These are phyloP conservation scores for Aspergillus phoenicis DNA, from an alignment of 2,329 filamentous ascomycete species.

Conservation along the genomic window DNA sequence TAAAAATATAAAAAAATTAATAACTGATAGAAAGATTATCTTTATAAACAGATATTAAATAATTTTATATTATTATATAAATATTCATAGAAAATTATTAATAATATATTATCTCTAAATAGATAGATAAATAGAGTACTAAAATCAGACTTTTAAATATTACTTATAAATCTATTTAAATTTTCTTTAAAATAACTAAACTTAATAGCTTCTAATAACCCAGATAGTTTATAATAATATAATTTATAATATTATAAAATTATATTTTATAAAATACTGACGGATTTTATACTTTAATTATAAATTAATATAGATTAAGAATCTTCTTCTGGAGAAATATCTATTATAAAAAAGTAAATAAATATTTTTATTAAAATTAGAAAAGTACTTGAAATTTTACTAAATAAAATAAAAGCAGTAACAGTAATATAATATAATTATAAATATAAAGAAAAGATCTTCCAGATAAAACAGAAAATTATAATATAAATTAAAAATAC, in stretches of 20 bases:
- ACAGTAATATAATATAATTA: no score
- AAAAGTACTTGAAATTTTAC: not conserved
- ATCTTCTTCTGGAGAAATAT: not conserved
- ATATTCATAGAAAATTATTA: no score
- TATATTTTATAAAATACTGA: not conserved
- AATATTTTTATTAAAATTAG: not conserved
- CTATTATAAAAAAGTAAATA: not conserved
- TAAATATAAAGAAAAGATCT: no score
- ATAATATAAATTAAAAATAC: no score
- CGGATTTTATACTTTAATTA: not conserved
- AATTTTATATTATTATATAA: not conserved
- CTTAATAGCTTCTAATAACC: not conserved
- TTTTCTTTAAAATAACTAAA: no score
- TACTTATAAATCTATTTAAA: not conserved
- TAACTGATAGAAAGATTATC: not conserved
- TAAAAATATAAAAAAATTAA: not conserved
- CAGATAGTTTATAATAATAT: not conserved
- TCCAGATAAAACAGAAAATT: no score
- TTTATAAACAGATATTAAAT: not conserved
- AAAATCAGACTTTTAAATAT: not conserved
- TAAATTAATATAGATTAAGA: not conserved
- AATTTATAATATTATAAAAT: not conserved
- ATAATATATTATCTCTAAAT: not conserved
- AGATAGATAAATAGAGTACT: not conserved
- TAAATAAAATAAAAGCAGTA: not conserved